Evolutionary conservation across 2,329 filamentous ascomycete species (phyloP).

Genomic region (Thermomyces lanuginosus): DNA sequence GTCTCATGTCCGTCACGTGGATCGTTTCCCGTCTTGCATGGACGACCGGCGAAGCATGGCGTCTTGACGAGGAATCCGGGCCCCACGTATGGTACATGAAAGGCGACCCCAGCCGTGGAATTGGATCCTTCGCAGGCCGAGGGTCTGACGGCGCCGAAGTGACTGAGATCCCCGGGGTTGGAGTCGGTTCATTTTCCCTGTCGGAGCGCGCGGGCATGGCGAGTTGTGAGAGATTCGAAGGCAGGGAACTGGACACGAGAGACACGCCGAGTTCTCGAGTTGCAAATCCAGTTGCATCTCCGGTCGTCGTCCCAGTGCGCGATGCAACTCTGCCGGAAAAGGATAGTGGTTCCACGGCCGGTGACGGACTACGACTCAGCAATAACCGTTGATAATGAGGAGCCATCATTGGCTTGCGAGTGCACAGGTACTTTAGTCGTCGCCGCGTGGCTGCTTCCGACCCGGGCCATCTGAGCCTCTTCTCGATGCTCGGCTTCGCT

Average conservation of each 20-base stretch:
- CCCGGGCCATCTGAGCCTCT: constrained; percentile 42
- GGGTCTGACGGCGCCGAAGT: constrained; percentile 1
- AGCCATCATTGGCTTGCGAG: constrained; percentile 44
- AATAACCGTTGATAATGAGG: constrained; percentile 49
- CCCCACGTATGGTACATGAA: constrained; percentile 36
- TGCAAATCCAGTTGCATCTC: constrained; percentile 20
- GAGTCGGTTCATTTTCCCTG: too few species aligned
- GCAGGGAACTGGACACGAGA: constrained; percentile 26
- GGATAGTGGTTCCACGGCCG: constrained; percentile 34
- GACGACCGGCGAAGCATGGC: constrained; percentile 16
- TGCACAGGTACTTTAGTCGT: constrained; percentile 43
- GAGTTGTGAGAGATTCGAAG: constrained; percentile 19
- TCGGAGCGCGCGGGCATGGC: too few species aligned
- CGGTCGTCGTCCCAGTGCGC: constrained; percentile 10
- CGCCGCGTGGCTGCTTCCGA: constrained; percentile 43
- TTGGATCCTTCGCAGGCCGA: constrained; percentile 10
- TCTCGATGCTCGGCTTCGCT: constrained; percentile 21
- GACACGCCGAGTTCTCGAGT: constrained; percentile 31
- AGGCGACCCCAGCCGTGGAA: constrained; percentile 32
- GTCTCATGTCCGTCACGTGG: constrained; percentile 26
- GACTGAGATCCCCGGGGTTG: too few species aligned
- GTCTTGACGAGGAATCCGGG: constrained; percentile 25
- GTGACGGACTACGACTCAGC: constrained; percentile 44
- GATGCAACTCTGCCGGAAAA: constrained; percentile 14
- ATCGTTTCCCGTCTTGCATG: constrained; percentile 26